These are phyloP conservation scores for Pseudogymnoascus sp. DNA, from an alignment of 2,329 filamentous ascomycete species.

Conservation along the genomic window DNA sequence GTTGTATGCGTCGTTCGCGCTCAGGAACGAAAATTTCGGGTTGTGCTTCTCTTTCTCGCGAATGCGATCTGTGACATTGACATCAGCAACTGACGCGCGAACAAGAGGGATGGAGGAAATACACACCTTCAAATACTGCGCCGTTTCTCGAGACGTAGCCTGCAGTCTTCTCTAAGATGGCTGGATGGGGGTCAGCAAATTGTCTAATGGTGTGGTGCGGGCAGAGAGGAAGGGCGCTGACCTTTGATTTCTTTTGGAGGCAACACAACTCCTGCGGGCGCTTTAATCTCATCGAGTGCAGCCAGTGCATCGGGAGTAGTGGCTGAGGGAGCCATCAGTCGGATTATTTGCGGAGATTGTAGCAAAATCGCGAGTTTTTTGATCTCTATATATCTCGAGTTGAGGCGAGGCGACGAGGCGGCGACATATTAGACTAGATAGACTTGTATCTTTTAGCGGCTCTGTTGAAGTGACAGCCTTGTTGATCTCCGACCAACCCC, in stretches of 20 bases:
- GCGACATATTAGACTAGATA: slow-evolving; percentile 5
- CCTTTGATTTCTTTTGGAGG: slow-evolving; percentile 76
- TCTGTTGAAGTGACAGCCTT: slow-evolving; percentile 2
- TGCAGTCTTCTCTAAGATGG: slow-evolving; percentile 85
- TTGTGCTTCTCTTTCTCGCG: slow-evolving; percentile 77
- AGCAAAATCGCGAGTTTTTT: slow-evolving; percentile 3
- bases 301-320: slow-evolving; percentile 46
- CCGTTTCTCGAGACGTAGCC: slow-evolving; percentile 74
- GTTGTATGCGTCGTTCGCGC: slow-evolving; percentile 72
- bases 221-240: slow-evolving; percentile 22
- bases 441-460: slow-evolving; percentile 2
- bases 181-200: slow-evolving; percentile 29
- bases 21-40: slow-evolving; percentile 87
- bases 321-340: slow-evolving; percentile 27
- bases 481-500: neutral
- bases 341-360: neutral
- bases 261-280: slow-evolving; percentile 75
- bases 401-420: slow-evolving; percentile 5
- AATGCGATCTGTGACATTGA: slow-evolving; percentile 57
- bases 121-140: slow-evolving; percentile 49
- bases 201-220: slow-evolving; percentile 28
- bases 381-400: neutral
- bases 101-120: slow-evolving; percentile 31
- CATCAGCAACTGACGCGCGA: slow-evolving; percentile 11
- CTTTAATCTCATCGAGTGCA: slow-evolving; percentile 61